Percentiles rank a stretch among this genome's conserved stretches.
These are phyloP conservation scores for Flagelloscypha sp. DNA, from an alignment of 768 basidiomycete species.

Conservation along the genomic window DNA sequence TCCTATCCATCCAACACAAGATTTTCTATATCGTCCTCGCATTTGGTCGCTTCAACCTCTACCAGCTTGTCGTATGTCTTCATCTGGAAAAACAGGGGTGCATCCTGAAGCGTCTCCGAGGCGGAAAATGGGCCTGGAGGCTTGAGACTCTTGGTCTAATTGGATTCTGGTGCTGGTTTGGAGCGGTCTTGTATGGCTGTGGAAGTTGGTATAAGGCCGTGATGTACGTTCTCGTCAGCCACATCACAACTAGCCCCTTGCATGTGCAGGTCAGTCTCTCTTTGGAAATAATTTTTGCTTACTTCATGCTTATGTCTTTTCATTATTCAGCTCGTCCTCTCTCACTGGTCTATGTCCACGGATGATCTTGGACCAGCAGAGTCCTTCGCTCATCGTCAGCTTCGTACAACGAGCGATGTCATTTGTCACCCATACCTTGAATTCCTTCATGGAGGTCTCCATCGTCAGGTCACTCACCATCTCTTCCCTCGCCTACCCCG, in stretches of 20 bases:
- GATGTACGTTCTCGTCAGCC: constrained; percentile 74
- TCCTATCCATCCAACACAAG: constrained; percentile 55
- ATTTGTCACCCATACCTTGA: constrained; percentile 75
- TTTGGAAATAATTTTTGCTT: constrained; percentile 3
- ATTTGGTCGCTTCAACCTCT: constrained; percentile 68
- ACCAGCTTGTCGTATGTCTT: constrained; percentile 55
- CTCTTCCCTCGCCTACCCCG: constrained; percentile 92
- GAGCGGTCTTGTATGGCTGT: constrained; percentile 56
- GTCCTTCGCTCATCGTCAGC: constrained; percentile 87
- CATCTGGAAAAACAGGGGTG: constrained; percentile 50
- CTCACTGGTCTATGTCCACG: constrained; percentile 95
- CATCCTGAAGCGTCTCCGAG: constrained; percentile 53
- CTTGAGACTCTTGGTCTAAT: constrained; percentile 65
- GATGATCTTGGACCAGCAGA: constrained; percentile 84
- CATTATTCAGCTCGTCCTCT: constrained; percentile 78
- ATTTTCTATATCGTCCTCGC: constrained; percentile 63
- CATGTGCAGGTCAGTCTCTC: constrained; percentile 75
- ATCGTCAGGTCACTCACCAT: constrained; percentile 96
- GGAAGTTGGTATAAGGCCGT: constrained; percentile 65
- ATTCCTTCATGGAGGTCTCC: constrained; percentile 94
- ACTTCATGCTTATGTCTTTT: constrained; percentile 1
- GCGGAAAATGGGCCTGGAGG: constrained; percentile 72
- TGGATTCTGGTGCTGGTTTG: constrained; percentile 91
- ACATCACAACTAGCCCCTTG: constrained; percentile 80
- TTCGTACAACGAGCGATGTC: constrained; percentile 95